Base-by-base conservation (phyloP, 169 alveolate species). In the Neospora caninum region DNA sequence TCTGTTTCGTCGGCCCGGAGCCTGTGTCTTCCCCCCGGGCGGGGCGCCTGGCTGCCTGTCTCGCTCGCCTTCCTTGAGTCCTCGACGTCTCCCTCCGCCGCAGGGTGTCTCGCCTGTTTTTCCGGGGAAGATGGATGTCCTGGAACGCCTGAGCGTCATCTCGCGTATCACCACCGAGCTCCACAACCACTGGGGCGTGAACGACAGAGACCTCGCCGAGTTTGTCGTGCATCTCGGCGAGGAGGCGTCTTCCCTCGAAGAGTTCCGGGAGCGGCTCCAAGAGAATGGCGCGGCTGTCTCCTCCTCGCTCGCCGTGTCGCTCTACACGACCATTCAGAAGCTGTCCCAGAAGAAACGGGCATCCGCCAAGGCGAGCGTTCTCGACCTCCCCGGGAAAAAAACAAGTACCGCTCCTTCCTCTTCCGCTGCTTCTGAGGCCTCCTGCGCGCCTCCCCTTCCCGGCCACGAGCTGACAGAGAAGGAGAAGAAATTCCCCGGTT, bases 121-220 rank as follows among this genome's bases (percentile, higher is more conserved):
- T n/a, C n/a, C n/a, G n/a, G 4, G 58, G 7, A 22, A 64, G 25
- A 92, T 95, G 95, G 96, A 95, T 39, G 88, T 31, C 94, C 92
- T 95, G 2, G 96, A 95, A 82, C 87, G 95, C 1, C 91, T 95
- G 45, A 88, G 92, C 82, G 88, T 86, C 13, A 58, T 95, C 70
- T 92, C 94, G 18, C 94, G 95, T n/a, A 91, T 95, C 41, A 87
- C 94, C 34, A 92, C 95, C 10, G 96, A 95, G 80, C 92, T 95
- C 49, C 88, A 87, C 86, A 95, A 95, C 53, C 96, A 95, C 93
- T 95, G 95, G 96, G 95, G 95, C 0, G 58, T 95, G 31, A 53
- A 80, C 78, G 96, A 95, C 88, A 58, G 88, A 87, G 96, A 95
- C 34, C 58, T 95, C 42, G 96, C 96, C 0, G 96, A 95, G 86